Evolutionary conservation across 306 rosid genomes (phyloP).

Genomic region (Aeschynomene evenia): DNA sequence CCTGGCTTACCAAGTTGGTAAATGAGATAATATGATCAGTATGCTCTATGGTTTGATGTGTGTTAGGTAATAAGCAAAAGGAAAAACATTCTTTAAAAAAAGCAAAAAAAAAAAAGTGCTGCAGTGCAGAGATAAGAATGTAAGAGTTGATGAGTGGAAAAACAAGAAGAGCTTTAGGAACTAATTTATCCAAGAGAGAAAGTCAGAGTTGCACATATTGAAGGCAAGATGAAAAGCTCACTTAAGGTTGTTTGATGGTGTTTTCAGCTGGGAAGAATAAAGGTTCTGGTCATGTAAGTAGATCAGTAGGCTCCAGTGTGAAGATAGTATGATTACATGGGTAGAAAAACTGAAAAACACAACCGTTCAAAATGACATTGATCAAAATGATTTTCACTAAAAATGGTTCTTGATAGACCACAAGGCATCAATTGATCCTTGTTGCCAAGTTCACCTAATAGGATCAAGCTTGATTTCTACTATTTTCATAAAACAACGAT

Average conservation of each 20-base stretch:
- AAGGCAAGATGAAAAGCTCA: background rate
- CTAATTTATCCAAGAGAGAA: background rate
- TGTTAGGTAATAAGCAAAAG: background rate
- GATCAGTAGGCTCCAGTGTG: background rate
- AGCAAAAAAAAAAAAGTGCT: background rate
- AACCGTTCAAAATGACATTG: background rate
- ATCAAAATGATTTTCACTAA: background rate
- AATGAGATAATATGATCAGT: background rate
- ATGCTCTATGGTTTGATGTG: background rate
- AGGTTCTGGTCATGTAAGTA: background rate
- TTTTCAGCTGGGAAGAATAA: background rate
- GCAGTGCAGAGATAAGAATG: background rate
- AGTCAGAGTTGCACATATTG: background rate
- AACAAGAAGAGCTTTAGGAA: background rate
- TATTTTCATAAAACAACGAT: background rate
- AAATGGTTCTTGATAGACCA: background rate
- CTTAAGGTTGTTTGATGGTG: background rate
- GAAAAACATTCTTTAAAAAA: background rate
- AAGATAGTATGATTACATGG: background rate
- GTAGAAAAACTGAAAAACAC: background rate
- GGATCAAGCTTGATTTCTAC: background rate
- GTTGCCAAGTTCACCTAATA: background rate
- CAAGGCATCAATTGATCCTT: background rate
- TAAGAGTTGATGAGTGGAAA: background rate
- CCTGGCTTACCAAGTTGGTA: too few relatives aligned